Evolutionary conservation across 2,329 filamentous ascomycete genomes (phyloP).

Genomic region (Aspergillus sojae): DNA sequence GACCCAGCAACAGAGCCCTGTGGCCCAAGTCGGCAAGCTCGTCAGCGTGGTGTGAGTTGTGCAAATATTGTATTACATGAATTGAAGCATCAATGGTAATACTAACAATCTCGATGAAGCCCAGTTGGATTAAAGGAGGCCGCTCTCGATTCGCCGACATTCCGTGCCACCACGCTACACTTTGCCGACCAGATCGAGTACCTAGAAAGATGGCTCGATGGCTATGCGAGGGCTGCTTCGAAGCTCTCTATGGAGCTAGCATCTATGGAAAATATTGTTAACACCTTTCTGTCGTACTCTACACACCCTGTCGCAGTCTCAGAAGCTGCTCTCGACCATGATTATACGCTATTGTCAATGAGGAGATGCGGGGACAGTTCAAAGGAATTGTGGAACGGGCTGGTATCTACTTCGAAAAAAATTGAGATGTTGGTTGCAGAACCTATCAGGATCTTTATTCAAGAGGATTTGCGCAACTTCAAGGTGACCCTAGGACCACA

Average conservation of each 20-base stretch:
- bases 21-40: slow-evolving; percentile 47
- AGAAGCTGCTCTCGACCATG: slow-evolving; percentile 87
- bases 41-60: slow-evolving; percentile 49
- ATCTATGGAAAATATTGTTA: slow-evolving; percentile 77
- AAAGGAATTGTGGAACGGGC: slow-evolving; percentile 81
- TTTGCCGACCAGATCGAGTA: slow-evolving; percentile 90
- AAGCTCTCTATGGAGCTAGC: slow-evolving; percentile 68
- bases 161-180: slow-evolving; percentile 82
- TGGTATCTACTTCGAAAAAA: slow-evolving; percentile 73
- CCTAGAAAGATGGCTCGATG: slow-evolving; percentile 89
- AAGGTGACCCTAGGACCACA: slow-evolving; percentile 53
- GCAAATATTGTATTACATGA: neutral
- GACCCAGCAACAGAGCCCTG: slow-evolving; percentile 39
- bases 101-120: slow-evolving; percentile 39
- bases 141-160: slow-evolving; percentile 92
- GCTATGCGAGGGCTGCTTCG: slow-evolving; percentile 64
- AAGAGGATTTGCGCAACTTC: slow-evolving; percentile 78
- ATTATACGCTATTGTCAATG: slow-evolving; percentile 88
- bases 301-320: slow-evolving; percentile 73
- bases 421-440: slow-evolving; percentile 78
- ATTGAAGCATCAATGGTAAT: neutral
- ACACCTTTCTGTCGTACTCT: slow-evolving; percentile 73
- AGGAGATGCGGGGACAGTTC: slow-evolving; percentile 83
- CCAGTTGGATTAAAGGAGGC: slow-evolving; percentile 93
- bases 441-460: slow-evolving; percentile 77